These are phyloP conservation scores for Aureobasidium melanogenum DNA, from an alignment of 2,329 filamentous ascomycete genomes.

Conservation along the genomic window DNA sequence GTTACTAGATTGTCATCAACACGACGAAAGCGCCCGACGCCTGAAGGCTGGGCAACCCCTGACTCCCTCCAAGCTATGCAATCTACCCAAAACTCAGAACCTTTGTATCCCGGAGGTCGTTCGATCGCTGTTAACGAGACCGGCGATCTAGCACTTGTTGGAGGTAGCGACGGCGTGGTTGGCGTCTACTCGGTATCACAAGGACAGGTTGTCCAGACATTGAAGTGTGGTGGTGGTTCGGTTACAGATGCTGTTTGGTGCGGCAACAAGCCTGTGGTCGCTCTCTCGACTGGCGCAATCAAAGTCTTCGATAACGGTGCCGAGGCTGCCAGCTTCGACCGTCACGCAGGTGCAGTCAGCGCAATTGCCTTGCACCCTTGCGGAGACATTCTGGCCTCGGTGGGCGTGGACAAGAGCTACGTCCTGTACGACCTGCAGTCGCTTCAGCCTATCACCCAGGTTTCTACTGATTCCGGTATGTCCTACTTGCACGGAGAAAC, in stretches of 20 bases:
- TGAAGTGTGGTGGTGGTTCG: conserved; percentile 55
- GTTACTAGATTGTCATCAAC: conserved; percentile 66
- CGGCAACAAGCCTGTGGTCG: conserved; percentile 60
- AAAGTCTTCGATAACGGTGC: conserved; percentile 68
- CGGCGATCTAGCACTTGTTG: conserved; percentile 61
- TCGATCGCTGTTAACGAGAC: conserved; percentile 50
- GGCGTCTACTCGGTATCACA: conserved; percentile 72
- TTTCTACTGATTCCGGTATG: conserved; percentile 73
- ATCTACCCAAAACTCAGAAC: conserved; percentile 43
- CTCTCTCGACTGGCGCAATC: conserved; percentile 66
- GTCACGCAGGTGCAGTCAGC: conserved; percentile 74
- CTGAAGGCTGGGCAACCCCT: conserved; percentile 72
- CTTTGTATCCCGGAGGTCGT: conserved; percentile 51
- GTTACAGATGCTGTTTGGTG: conserved; percentile 61
- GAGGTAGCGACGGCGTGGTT: conserved; percentile 63
- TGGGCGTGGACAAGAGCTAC: conserved; percentile 86
- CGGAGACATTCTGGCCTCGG: conserved; percentile 73
- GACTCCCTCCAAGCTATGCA: conserved; percentile 60
- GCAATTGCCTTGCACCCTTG: conserved; percentile 74
- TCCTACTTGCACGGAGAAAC: conserved; percentile 15
- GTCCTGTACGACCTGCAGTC: conserved; percentile 73
- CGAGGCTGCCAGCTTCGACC: conserved; percentile 61
- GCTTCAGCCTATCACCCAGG: conserved; percentile 62
- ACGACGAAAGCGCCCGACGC: conserved; percentile 80
- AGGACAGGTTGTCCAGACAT: conserved; percentile 62